Conservation (phyloP, 2,329 filamentous ascomycete genomes). For the Fusarium globosum region DNA sequence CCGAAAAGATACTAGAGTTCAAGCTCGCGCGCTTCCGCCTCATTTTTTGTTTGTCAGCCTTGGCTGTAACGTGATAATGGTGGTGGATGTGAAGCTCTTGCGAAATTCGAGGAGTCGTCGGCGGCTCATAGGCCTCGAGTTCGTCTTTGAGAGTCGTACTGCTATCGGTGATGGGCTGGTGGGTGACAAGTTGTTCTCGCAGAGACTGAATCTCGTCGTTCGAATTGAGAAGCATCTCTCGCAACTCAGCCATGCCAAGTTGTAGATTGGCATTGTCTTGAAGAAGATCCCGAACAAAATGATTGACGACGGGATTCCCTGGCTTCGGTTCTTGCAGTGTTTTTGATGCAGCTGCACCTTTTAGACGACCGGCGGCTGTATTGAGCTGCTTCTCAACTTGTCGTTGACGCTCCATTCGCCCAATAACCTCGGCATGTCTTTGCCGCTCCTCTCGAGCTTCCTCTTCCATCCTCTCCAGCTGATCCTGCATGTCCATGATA, state of each 20-base stretch:
- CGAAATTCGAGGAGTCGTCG: slow-evolving; percentile 53
- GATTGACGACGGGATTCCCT: slow-evolving; percentile 81
- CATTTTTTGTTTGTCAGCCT: slow-evolving; percentile 69
- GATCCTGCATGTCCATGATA: slow-evolving; percentile 82
- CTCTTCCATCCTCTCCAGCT: slow-evolving; percentile 87
- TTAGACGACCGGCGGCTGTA: slow-evolving; percentile 81
- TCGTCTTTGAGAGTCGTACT: slow-evolving; percentile 75
- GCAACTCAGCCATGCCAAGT: slow-evolving; percentile 87
- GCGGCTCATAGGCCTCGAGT: slow-evolving; percentile 63
- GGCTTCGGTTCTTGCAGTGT: slow-evolving; percentile 69
- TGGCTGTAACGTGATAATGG: slow-evolving; percentile 82
- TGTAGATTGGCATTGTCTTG: slow-evolving; percentile 96
- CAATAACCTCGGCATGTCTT: slow-evolving; percentile 82
- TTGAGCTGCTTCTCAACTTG: slow-evolving; percentile 85
- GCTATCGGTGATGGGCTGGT: slow-evolving; percentile 72
- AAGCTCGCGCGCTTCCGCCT: slow-evolving; percentile 79
- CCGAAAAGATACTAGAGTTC: slow-evolving; percentile 70
- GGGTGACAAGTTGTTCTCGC: slow-evolving; percentile 81
- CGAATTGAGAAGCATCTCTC: slow-evolving; percentile 89
- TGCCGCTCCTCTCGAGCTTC: slow-evolving; percentile 84
- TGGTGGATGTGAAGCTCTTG: slow-evolving; percentile 93
- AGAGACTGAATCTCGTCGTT: slow-evolving; percentile 93
- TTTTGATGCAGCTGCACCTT: slow-evolving; percentile 80
- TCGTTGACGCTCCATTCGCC: slow-evolving; percentile 85
- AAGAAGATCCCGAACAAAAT: slow-evolving; percentile 95